These are phyloP conservation scores for Ascochyta viciae-villosae DNA, from an alignment of 2,329 filamentous ascomycete species.

Conservation along the genomic window DNA sequence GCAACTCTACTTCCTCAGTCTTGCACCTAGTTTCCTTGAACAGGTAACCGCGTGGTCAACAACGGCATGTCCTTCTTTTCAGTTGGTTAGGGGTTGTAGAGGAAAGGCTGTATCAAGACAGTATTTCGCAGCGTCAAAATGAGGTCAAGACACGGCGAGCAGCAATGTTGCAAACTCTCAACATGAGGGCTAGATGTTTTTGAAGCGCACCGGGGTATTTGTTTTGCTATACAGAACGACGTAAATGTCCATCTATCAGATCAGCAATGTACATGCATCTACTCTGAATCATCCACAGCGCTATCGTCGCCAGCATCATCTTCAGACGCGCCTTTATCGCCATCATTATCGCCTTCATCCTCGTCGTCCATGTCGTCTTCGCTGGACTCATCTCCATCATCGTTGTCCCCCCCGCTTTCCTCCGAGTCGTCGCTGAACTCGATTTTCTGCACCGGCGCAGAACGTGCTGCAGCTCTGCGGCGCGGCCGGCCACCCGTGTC, in stretches of 20 bases:
- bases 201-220: not conserved
- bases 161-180: not conserved
- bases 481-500: conserved; percentile 39
- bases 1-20: too few species aligned
- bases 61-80: too few species aligned
- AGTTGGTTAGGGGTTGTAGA: too few species aligned
- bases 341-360: conserved; percentile 23
- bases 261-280: not conserved
- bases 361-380: conserved; percentile 23
- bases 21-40: too few species aligned
- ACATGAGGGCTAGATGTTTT: not conserved
- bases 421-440: conserved; percentile 34
- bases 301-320: conserved; percentile 26
- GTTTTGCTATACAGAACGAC: too few species aligned
- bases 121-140: too few species aligned
- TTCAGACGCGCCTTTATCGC: conserved; percentile 17
- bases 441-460: conserved; percentile 27
- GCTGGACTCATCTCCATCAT: conserved; percentile 21
- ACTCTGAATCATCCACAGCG: conserved; percentile 35
- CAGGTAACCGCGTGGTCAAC: too few species aligned
- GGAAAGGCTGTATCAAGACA: too few species aligned
- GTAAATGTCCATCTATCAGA: not conserved
- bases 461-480: conserved; percentile 31
- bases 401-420: conserved; percentile 31
- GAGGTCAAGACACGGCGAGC: not conserved